Evolutionary conservation across 1,139 yeast genomes (phyloP).

Genomic region (Yamadazyma diddensiae): DNA sequence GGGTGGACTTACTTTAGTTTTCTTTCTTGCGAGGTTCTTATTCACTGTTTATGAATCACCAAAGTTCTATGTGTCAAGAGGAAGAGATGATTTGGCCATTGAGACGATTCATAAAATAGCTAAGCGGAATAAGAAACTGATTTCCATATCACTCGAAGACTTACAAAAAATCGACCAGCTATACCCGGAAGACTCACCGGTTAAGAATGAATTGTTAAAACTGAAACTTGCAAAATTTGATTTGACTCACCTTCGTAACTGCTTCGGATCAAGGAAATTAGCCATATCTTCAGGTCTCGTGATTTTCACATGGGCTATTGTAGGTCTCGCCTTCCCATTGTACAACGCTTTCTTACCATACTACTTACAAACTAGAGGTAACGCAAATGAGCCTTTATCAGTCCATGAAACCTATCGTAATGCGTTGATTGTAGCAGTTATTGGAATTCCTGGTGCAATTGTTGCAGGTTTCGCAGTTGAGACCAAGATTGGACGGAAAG

Average conservation of each 20-base stretch:
- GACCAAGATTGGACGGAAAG: constrained; percentile 39
- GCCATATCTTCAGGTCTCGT: constrained; percentile 35
- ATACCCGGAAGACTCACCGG: constrained; percentile 12
- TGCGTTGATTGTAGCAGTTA: constrained; percentile 37
- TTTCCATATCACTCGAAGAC: constrained; percentile 29
- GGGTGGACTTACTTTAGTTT: constrained; percentile 39
- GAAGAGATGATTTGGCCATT: constrained; percentile 35
- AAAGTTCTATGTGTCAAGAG: constrained; percentile 36
- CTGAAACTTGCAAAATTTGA: constrained; percentile 28
- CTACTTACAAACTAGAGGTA: constrained; percentile 33
- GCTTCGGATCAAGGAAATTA: constrained; percentile 33
- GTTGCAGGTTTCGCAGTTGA: constrained; percentile 40
- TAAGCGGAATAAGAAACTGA: constrained; percentile 24
- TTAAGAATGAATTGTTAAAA: constrained; percentile 19
- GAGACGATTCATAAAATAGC: constrained; percentile 37
- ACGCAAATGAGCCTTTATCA: constrained; percentile 29
- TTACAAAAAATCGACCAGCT: constrained; percentile 25
- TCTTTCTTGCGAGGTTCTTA: constrained; percentile 33
- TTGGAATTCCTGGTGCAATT: constrained; percentile 43
- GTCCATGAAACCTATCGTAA: constrained; percentile 38
- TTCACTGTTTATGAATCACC: constrained; percentile 42
- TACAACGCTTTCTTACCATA: constrained; percentile 45
- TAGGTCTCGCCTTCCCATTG: constrained; percentile 45
- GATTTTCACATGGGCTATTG: constrained; percentile 40
- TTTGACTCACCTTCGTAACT: constrained; percentile 30